These are phyloP conservation scores for Coemansia sp. DNA, from an alignment of 192 early-diverging fungal species.

Conservation along the genomic window DNA sequence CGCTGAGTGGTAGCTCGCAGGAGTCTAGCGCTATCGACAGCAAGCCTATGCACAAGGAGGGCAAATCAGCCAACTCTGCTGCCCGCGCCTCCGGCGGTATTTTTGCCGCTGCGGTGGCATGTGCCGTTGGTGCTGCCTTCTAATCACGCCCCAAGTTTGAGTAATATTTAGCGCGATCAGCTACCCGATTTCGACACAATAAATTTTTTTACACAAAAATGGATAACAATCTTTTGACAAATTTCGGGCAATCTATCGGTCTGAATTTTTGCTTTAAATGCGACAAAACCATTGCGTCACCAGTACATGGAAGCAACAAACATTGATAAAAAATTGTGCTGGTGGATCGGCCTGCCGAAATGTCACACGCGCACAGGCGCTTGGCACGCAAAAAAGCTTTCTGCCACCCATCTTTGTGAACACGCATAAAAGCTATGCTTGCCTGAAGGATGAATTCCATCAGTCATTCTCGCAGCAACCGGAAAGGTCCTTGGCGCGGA, in stretches of 20 bases:
- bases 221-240: not conserved
- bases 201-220: too few relatives aligned
- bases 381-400: not conserved
- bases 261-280: not conserved
- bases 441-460: not conserved
- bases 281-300: not conserved
- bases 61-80: conserved; percentile 4
- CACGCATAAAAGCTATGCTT: not conserved
- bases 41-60: conserved; percentile 14
- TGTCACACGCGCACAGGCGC: not conserved
- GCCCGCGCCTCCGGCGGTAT: not conserved
- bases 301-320: not conserved
- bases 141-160: not conserved
- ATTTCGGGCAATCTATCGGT: not conserved
- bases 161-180: not conserved
- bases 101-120: conserved; percentile 8
- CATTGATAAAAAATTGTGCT: too few relatives aligned
- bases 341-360: not conserved
- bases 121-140: conserved; percentile 11
- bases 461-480: too few relatives aligned
- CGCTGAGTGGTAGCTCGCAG: conserved; percentile 4
- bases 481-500: too few relatives aligned
- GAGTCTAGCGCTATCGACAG: not conserved
- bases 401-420: not conserved
- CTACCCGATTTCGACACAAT: not conserved